Percentiles rank a stretch among this genome's conserved stretches.
phyloP scores from a whole-genome alignment of 1,139 yeast genomes.

The Sugiyamaella grinbergsii region DNA sequence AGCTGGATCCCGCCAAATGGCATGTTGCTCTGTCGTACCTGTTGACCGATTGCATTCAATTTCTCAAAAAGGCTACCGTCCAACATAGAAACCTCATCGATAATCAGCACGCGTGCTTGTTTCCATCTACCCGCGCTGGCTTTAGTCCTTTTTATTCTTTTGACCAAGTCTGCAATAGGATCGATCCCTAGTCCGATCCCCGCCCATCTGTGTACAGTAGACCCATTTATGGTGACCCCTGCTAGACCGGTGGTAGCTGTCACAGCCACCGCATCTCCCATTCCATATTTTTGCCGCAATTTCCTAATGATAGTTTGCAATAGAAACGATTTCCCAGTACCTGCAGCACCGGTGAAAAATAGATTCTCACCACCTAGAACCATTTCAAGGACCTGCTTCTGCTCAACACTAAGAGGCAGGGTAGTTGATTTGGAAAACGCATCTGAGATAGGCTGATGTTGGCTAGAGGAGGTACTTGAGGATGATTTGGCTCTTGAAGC shows the following conservation, averaged over 20 bases:
- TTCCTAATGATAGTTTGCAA: slow-evolving; percentile 58
- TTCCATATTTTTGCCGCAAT: slow-evolving; percentile 48
- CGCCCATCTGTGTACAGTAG: slow-evolving; percentile 44
- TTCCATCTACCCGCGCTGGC: slow-evolving; percentile 56
- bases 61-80: slow-evolving; percentile 68
- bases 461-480: too few species aligned
- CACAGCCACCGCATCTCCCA: slow-evolving; percentile 59
- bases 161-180: slow-evolving; percentile 47
- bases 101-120: slow-evolving; percentile 60
- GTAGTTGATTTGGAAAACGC: too few species aligned
- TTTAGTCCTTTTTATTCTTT: slow-evolving; percentile 49
- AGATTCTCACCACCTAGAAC: slow-evolving; percentile 29
- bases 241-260: slow-evolving; percentile 94
- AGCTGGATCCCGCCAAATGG: slow-evolving; percentile 82
- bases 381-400: slow-evolving; percentile 20
- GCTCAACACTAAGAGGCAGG: slow-evolving; percentile 29
- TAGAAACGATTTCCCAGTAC: slow-evolving; percentile 89
- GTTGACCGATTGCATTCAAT: slow-evolving; percentile 61
- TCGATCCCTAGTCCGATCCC: slow-evolving; percentile 76
- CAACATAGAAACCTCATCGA: slow-evolving; percentile 85
- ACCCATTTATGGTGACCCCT: slow-evolving; percentile 72
- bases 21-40: slow-evolving; percentile 37
- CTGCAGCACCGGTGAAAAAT: slow-evolving; percentile 94
- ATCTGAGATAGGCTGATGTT: too few species aligned
- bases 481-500: slow-evolving; percentile 7